phyloP scores from a whole-genome alignment of 225 moss, liverwort and hornwort species.

The Antitrichia curtipendula region DNA sequence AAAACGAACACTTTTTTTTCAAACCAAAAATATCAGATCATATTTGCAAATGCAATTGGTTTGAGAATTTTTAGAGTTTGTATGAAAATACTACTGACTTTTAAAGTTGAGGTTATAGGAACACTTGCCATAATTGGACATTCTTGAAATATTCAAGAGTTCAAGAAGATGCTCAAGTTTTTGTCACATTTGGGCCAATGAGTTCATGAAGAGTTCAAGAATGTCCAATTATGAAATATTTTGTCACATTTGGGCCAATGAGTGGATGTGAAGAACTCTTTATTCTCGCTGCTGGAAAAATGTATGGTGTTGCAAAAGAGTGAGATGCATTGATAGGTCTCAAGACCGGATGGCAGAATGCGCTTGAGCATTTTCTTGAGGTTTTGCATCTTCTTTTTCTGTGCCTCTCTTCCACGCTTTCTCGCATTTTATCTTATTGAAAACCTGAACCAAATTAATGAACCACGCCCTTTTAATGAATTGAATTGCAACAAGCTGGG shows the following conservation, averaged over 20 bases:
- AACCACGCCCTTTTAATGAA: no score
- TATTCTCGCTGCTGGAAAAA: background rate
- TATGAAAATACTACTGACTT: background rate
- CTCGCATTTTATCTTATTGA: background rate
- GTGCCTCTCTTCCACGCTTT: background rate
- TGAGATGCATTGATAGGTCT: background rate
- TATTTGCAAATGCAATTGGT: background rate
- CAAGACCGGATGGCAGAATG: background rate
- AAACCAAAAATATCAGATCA: background rate
- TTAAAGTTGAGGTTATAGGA: background rate
- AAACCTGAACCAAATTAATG: background rate
- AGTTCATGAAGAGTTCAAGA: no score
- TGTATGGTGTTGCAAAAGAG: background rate
- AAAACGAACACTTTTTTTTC: background rate
- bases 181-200: no score
- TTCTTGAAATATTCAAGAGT: no score
- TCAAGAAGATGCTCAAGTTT: no score
- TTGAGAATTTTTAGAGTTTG: background rate
- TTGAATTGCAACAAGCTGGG: background rate
- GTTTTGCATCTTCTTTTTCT: background rate
- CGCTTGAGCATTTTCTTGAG: background rate
- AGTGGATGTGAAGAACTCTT: no score
- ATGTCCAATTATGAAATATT: no score
- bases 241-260: no score
- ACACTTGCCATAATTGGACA: background rate